Evolutionary conservation across 306 rosid species (phyloP).

Genomic region (Trifolium fragiferum): DNA sequence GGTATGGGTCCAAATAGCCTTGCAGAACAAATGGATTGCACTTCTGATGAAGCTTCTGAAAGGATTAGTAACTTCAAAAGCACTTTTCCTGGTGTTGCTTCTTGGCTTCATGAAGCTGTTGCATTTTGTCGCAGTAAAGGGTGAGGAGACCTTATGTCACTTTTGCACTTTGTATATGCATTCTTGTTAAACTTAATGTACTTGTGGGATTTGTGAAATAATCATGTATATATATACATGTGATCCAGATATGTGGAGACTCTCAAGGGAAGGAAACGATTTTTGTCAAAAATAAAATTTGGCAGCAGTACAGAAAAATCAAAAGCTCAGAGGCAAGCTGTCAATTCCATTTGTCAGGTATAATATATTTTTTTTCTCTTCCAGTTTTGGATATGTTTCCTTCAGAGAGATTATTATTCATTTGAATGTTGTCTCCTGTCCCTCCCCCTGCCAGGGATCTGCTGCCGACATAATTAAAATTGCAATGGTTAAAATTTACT

Average conservation of each 20-base stretch:
- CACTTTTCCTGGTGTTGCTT: conserved; percentile 90
- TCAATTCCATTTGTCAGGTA: conserved; percentile 97
- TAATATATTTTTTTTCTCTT: conserved; percentile 37
- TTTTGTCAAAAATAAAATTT: conserved; percentile 84
- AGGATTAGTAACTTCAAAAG: conserved; percentile 80
- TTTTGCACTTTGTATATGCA: conserved; percentile 23
- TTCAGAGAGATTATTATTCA: conserved; percentile 26
- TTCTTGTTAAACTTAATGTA: conserved; percentile 25
- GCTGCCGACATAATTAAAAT: conserved; percentile 95
- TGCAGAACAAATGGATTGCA: conserved; percentile 82
- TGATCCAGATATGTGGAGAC: conserved; percentile 78
- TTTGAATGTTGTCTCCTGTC: conserved; percentile 38
- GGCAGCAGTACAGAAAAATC: conserved; percentile 77
- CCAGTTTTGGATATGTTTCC: conserved; percentile 6
- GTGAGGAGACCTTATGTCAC: conserved; percentile 54
- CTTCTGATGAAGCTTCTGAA: conserved; percentile 77
- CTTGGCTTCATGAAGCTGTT: conserved; percentile 89
- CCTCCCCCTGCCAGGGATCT: conserved; percentile 66
- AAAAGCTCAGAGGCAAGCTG: conserved; percentile 97
- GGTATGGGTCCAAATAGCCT: conserved; percentile 96
- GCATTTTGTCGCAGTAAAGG: conserved; percentile 78
- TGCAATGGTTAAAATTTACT: conserved; percentile 82
- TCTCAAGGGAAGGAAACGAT: conserved; percentile 85
- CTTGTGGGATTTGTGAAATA: conserved; percentile 1
- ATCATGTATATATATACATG: conserved; percentile 34